Conservation (phyloP, 2,329 filamentous ascomycete genomes). For the Fusarium sp. region DNA sequence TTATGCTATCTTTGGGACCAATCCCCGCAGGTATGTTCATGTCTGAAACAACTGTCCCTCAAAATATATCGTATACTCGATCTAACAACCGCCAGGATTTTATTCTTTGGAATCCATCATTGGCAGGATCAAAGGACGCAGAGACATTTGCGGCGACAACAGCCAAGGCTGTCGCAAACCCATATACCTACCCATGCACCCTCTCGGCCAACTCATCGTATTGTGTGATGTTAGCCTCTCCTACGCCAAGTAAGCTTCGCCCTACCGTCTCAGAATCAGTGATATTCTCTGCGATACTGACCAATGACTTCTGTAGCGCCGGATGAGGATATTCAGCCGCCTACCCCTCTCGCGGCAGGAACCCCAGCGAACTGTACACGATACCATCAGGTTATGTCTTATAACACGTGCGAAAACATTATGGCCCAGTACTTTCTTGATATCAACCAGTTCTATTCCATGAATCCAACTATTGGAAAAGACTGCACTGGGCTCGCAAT, state of each 20-base stretch:
- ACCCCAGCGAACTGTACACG: neutral
- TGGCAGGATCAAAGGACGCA: neutral
- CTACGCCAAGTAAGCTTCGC: neutral
- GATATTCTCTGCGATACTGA: neutral
- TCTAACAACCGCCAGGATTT: neutral
- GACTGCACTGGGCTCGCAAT: conserved; percentile 12
- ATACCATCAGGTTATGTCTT: neutral
- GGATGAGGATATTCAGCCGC: neutral
- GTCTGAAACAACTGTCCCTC: too few species aligned
- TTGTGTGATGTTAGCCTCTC: neutral
- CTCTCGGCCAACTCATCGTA: conserved; percentile 10
- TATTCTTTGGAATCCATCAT: conserved; percentile 18
- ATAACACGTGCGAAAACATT: neutral
- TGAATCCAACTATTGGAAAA: conserved; percentile 16
- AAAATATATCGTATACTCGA: neutral
- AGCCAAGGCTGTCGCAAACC: neutral
- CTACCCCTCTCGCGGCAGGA: neutral
- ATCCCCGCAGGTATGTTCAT: neutral
- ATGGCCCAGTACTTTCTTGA: neutral
- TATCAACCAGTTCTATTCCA: conserved; percentile 9
- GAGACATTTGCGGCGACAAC: neutral
- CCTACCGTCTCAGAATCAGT: neutral
- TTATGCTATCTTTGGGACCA: neutral
- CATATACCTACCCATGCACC: conserved; percentile 7
- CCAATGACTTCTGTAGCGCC: neutral